These are phyloP conservation scores for Penicillium angulare DNA, from an alignment of 495 filamentous ascomycete genomes.

Conservation along the genomic window DNA sequence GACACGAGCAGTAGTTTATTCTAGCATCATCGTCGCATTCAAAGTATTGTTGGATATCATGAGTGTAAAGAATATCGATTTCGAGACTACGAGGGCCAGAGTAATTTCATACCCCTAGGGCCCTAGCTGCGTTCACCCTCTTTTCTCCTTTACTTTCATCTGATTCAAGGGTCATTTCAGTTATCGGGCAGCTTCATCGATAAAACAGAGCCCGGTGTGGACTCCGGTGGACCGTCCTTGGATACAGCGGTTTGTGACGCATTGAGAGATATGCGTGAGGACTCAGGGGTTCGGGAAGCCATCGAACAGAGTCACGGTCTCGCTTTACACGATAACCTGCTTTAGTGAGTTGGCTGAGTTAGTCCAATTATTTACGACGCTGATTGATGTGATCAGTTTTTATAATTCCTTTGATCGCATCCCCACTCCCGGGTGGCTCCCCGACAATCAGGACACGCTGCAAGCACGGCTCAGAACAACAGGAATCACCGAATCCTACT, in stretches of 20 bases:
- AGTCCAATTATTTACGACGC: conserved; percentile 58
- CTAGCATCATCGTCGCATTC: conserved; percentile 85
- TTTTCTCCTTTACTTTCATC: conserved; percentile 13
- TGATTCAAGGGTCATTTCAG: conserved; percentile 27
- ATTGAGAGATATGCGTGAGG: conserved; percentile 80
- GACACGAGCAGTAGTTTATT: conserved; percentile 92
- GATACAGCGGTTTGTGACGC: conserved; percentile 64
- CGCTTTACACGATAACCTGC: conserved; percentile 93
- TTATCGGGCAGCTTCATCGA: conserved; percentile 38
- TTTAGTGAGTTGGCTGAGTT: no score
- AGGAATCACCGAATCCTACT: conserved; percentile 95
- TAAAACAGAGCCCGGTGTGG: conserved; percentile 67
- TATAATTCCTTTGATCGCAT: conserved; percentile 87
- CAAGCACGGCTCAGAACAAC: conserved; percentile 91
- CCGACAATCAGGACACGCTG: conserved; percentile 93
- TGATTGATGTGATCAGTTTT: conserved; percentile 59
- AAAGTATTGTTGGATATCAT: conserved; percentile 91
- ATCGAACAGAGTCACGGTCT: conserved; percentile 92
- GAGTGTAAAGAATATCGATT: conserved; percentile 76
- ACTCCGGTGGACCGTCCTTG: conserved; percentile 69
- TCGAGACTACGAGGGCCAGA: conserved; percentile 71
- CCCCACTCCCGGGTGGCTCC: conserved; percentile 81
- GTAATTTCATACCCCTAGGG: conserved; percentile 44
- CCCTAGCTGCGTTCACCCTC: background rate
- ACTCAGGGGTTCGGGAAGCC: conserved; percentile 78